These are phyloP conservation scores for Magnaporthiopsis rhizophila DNA, from an alignment of 2,329 filamentous ascomycete species.

Conservation along the genomic window DNA sequence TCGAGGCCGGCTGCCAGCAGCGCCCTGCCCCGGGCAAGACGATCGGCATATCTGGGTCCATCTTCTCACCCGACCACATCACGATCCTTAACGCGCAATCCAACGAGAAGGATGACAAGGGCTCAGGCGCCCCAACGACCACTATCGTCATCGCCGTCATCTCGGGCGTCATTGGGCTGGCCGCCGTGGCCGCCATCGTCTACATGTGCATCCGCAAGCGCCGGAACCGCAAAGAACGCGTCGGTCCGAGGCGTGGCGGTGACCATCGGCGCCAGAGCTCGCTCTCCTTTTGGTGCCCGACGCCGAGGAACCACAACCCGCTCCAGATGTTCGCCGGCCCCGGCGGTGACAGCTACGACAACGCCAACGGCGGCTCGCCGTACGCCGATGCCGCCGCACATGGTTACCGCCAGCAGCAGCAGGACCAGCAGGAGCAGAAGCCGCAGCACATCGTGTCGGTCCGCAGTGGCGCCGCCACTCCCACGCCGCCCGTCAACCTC, in stretches of 20 bases:
- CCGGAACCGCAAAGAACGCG: slow-evolving; percentile 25
- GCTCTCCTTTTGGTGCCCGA: slow-evolving; percentile 44
- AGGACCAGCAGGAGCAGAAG: no score
- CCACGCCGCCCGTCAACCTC: not conserved
- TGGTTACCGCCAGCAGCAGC: no score
- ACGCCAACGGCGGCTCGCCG: no score
- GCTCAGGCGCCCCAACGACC: slow-evolving; percentile 24
- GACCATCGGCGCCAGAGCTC: slow-evolving; percentile 32
- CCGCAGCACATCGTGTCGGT: no score
- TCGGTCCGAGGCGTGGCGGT: slow-evolving; percentile 13
- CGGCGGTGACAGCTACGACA: no score
- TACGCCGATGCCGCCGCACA: no score
- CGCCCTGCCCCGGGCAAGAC: slow-evolving; percentile 25
- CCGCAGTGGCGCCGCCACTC: slow-evolving; percentile 1
- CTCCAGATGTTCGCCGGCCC: slow-evolving; percentile 24
- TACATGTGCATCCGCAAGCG: slow-evolving; percentile 40
- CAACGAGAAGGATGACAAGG: slow-evolving; percentile 10
- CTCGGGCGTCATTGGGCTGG: slow-evolving; percentile 28
- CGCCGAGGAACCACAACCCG: slow-evolving; percentile 29
- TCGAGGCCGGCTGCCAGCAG: slow-evolving; percentile 44
- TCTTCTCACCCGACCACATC: slow-evolving; percentile 17
- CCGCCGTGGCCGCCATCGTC: slow-evolving; percentile 28
- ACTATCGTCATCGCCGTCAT: slow-evolving; percentile 37
- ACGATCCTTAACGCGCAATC: not conserved
- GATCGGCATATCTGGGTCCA: slow-evolving; percentile 21